Percentiles rank a stretch among this genome's conserved stretches.
phyloP scores from a whole-genome alignment of 176 grass and related monocot genomes.

The Avena eriantha region DNA sequence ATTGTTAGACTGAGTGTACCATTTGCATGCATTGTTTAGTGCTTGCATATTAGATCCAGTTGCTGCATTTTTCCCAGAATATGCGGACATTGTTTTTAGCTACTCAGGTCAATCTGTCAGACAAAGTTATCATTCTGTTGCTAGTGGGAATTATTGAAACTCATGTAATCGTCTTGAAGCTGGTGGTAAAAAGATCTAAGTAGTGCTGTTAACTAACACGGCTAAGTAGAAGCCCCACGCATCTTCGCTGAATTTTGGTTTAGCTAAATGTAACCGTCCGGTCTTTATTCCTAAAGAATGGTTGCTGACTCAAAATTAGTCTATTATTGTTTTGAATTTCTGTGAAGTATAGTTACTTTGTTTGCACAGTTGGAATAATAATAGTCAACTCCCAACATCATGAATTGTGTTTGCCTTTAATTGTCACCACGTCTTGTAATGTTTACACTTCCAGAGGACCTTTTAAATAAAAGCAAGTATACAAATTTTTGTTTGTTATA shows the following conservation, averaged over 20 bases:
- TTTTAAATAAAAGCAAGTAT: background rate
- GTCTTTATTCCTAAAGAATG: background rate
- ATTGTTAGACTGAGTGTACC: background rate
- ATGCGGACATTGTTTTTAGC: background rate
- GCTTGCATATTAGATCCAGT: background rate
- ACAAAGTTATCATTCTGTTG: background rate
- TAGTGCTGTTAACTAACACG: background rate
- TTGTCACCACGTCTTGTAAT: background rate
- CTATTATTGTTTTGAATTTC: background rate
- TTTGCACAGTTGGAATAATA: background rate
- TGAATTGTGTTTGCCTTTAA: background rate
- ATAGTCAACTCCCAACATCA: background rate
- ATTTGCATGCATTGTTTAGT: background rate
- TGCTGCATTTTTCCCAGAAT: background rate
- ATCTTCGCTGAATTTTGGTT: background rate
- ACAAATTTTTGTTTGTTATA: constrained; percentile 25
- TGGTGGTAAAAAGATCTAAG: background rate
- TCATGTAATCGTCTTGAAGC: background rate
- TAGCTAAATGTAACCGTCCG: background rate
- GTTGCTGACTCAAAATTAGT: background rate
- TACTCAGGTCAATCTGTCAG: background rate
- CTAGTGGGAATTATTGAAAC: background rate
- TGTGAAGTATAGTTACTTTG: background rate
- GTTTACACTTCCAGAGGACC: background rate
- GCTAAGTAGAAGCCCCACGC: background rate